Evolutionary conservation across 768 basidiomycete genomes (phyloP).

Genomic region (Lactarius trivialis): DNA sequence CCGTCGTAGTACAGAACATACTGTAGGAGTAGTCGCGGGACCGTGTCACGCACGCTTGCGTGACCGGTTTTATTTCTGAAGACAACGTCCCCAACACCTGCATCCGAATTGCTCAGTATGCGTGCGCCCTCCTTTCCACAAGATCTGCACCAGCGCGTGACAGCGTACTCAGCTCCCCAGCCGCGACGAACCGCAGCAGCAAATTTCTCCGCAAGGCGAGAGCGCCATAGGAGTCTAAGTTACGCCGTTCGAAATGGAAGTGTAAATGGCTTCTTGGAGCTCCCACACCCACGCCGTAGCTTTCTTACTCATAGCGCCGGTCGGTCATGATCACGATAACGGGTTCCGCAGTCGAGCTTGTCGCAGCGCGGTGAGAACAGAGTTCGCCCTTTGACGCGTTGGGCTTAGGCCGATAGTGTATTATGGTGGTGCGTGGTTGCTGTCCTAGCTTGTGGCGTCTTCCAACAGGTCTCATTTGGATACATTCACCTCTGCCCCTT

Average conservation of each 20-base stretch:
- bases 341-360: conserved; percentile 51
- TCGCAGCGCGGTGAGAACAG: conserved; percentile 48
- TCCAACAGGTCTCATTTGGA: background rate
- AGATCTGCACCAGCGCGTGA: conserved; percentile 31
- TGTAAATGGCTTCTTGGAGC: conserved; percentile 42
- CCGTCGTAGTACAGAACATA: too few species aligned
- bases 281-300: conserved; percentile 74
- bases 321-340: conserved; percentile 50
- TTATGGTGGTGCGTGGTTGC: conserved; percentile 47
- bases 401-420: conserved; percentile 49
- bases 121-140: background rate
- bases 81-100: background rate
- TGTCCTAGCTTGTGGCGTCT: background rate
- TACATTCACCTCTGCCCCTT: background rate
- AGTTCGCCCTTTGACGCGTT: conserved; percentile 52
- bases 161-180: conserved; percentile 68
- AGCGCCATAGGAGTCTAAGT: conserved; percentile 75
- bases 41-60: too few species aligned
- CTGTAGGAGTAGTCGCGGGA: too few species aligned
- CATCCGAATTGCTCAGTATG: background rate
- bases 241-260: conserved; percentile 45
- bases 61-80: too few species aligned
- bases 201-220: conserved; percentile 65
- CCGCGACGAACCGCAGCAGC: conserved; percentile 52
- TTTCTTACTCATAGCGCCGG: conserved; percentile 52